Evolutionary conservation across 352 stramenopile genomes (phyloP).

Genomic region (Globisporangium orthogonon): DNA sequence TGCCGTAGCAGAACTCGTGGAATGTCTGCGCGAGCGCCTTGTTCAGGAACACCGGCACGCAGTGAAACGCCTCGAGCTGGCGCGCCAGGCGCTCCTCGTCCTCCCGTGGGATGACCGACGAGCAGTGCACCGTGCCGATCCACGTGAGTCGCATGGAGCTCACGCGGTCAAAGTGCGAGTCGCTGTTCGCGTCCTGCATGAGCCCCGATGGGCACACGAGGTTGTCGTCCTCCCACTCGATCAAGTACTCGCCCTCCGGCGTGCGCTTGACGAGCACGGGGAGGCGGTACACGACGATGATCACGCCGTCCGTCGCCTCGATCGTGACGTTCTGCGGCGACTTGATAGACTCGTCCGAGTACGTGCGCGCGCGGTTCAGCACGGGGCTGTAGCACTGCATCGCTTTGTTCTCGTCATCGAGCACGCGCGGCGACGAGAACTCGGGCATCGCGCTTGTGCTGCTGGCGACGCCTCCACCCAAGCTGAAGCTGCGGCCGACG

Average conservation of each 20-base stretch:
- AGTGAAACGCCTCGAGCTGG: constrained; percentile 90
- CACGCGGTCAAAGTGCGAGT: constrained; percentile 59
- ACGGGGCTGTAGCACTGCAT: constrained; percentile 28
- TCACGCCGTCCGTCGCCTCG: constrained; percentile 91
- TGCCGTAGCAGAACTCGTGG: constrained; percentile 96
- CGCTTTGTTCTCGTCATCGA: constrained; percentile 10
- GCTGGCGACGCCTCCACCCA: constrained; percentile 2
- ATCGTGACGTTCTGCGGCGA: constrained; percentile 84
- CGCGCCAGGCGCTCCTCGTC: constrained; percentile 72
- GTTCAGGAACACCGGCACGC: constrained; percentile 95
- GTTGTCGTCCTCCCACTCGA: constrained; percentile 88
- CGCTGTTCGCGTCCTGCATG: constrained; percentile 58
- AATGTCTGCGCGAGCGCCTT: constrained; percentile 78
- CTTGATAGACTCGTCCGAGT: constrained; percentile 55
- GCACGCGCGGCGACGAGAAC: constrained; percentile 6
- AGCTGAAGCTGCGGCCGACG: constrained; percentile 6
- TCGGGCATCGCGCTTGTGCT: background rate
- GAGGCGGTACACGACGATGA: constrained; percentile 96
- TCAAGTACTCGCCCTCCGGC: constrained; percentile 62
- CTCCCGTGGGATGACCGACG: constrained; percentile 67
- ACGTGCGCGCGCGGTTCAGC: constrained; percentile 32
- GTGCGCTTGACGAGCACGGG: constrained; percentile 89
- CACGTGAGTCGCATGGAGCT: constrained; percentile 82
- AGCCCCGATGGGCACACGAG: constrained; percentile 77
- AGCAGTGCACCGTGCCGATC: constrained; percentile 79